Conservation (phyloP, 108 stramenopile species). For the Nitzschia sp. region DNA sequence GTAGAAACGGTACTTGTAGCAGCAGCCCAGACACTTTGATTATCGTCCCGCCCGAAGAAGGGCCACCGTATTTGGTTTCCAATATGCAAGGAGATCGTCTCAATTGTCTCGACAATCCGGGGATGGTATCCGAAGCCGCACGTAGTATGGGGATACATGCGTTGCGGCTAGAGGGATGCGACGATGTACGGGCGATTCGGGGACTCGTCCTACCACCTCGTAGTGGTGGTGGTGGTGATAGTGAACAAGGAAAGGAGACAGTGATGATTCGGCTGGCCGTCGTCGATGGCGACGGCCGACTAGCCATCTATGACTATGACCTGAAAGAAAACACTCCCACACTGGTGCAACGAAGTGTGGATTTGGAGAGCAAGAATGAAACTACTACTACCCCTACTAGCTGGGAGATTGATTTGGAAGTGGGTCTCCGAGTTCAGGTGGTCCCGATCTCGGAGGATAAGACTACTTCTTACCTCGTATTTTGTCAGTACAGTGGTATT, state of each 20-base stretch:
- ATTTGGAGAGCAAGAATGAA: slow-evolving; percentile 7
- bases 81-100: slow-evolving; percentile 64
- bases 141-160: slow-evolving; percentile 56
- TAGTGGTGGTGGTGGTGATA: background rate
- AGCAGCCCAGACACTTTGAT: slow-evolving; percentile 26
- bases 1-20: background rate
- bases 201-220: background rate
- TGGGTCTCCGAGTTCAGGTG: slow-evolving; percentile 14
- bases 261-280: slow-evolving; percentile 45
- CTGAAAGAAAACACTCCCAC: slow-evolving; percentile 11
- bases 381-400: slow-evolving; percentile 1
- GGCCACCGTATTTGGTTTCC: slow-evolving; percentile 55
- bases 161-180: background rate
- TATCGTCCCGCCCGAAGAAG: slow-evolving; percentile 32
- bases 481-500: background rate
- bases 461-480: background rate
- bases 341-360: slow-evolving; percentile 30
- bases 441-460: background rate
- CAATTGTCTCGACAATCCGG: slow-evolving; percentile 42
- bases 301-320: slow-evolving; percentile 50
- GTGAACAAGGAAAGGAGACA: background rate
- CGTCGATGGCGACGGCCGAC: slow-evolving; percentile 13
- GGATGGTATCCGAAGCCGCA: slow-evolving; percentile 44
- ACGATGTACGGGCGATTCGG: slow-evolving; percentile 15
- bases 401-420: slow-evolving; percentile 25